Evolutionary conservation across 2,329 filamentous ascomycete genomes (phyloP).

Genomic region (Mycosphaerelloides madeirae): DNA sequence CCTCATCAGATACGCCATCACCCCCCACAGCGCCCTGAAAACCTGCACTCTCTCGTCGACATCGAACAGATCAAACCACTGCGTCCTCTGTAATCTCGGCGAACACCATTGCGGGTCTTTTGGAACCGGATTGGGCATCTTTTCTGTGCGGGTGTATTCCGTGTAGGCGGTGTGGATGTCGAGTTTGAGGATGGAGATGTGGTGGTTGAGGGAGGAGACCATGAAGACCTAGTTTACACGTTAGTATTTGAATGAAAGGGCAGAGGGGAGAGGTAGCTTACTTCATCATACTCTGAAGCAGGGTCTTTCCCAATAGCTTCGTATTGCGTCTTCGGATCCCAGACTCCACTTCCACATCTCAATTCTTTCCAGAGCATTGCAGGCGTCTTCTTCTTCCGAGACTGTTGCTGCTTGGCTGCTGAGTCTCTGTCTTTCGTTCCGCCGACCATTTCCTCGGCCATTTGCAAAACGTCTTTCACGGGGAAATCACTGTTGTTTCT

Average conservation of each 20-base stretch:
- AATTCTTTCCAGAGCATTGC: constrained; percentile 51
- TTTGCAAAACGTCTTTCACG: constrained; percentile 21
- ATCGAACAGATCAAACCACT: constrained; percentile 57
- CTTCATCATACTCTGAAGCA: constrained; percentile 39
- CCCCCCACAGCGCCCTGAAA: constrained; percentile 54
- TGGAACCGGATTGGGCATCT: constrained; percentile 27
- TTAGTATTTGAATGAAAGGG: no score
- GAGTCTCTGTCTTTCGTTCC: constrained; percentile 5
- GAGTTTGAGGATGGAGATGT: constrained; percentile 56
- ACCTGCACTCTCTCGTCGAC: constrained; percentile 51
- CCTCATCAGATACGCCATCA: constrained; percentile 50
- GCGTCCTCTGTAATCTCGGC: constrained; percentile 51
- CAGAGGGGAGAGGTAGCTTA: constrained; percentile 32
- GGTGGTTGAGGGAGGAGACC: constrained; percentile 59
- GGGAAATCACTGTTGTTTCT: constrained; percentile 29
- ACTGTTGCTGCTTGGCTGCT: constrained; percentile 1
- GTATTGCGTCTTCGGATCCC: constrained; percentile 55
- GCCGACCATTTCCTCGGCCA: constrained; percentile 14
- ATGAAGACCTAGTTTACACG: constrained; percentile 51
- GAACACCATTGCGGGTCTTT: constrained; percentile 45
- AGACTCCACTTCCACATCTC: constrained; percentile 45
- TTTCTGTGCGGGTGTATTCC: constrained; percentile 48
- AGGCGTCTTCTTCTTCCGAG: constrained; percentile 38
- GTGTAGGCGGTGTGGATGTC: constrained; percentile 54
- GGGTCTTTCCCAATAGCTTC: constrained; percentile 52